phyloP scores from a whole-genome alignment of 208 protist genomes.

The Polymyxa betae region DNA sequence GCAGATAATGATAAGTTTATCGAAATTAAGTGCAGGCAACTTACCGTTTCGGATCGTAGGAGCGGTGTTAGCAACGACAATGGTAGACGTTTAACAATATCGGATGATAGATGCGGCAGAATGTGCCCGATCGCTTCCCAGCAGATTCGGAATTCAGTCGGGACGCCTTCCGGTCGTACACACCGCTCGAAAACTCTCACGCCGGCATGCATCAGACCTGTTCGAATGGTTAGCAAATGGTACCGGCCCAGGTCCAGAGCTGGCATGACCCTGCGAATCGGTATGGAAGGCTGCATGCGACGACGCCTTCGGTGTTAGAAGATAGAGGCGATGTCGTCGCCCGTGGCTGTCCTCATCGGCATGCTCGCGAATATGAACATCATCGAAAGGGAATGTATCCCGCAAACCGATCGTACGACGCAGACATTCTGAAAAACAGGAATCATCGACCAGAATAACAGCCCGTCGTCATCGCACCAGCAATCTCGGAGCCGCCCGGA shows the following conservation, averaged over 20 bases:
- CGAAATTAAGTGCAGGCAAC: no score
- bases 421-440: neutral
- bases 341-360: neutral
- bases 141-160: neutral
- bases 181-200: slow-evolving; percentile 5
- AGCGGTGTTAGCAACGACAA: neutral
- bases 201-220: slow-evolving; percentile 41
- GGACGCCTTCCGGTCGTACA: neutral
- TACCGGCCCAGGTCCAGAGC: neutral
- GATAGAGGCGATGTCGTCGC: neutral
- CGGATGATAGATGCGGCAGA: neutral
- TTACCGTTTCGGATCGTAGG: no score
- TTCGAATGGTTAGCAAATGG: neutral
- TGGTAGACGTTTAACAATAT: neutral
- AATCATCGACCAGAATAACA: no score
- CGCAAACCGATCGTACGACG: neutral
- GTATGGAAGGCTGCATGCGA: neutral
- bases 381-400: slow-evolving; percentile 4
- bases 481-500: neutral
- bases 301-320: neutral
- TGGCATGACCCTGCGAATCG: neutral
- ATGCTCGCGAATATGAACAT: neutral
- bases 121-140: neutral
- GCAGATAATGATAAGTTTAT: no score
- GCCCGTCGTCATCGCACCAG: no score